Conservation (phyloP, 768 basidiomycete genomes). For the Leccinum sublutescens region DNA sequence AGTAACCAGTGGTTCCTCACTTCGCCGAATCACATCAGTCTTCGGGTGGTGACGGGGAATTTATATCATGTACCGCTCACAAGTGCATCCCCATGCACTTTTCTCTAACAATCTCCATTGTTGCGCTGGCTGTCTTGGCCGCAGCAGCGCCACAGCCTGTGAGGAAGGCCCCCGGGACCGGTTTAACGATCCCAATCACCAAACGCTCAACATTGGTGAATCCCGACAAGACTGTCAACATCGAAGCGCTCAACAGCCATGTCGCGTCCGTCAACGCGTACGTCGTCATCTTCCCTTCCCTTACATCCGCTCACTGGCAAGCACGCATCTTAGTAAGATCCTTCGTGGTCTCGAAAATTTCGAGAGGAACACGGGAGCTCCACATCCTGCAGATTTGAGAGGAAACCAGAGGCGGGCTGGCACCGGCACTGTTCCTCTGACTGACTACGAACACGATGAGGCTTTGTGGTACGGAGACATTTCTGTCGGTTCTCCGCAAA, state of each 20-base stretch:
- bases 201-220: conserved; percentile 9
- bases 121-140: conserved; percentile 4
- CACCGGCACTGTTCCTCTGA: neutral
- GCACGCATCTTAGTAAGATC: neutral
- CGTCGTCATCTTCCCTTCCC: neutral
- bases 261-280: conserved; percentile 5
- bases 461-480: conserved; percentile 13
- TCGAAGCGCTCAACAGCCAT: conserved; percentile 6
- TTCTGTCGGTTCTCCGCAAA: conserved; percentile 2
- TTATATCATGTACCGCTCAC: no score
- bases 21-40: no score
- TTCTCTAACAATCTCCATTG: neutral
- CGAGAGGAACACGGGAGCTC: conserved; percentile 2
- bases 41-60: no score
- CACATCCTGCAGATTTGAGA: neutral
- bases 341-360: neutral
- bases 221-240: conserved; percentile 2
- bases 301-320: neutral
- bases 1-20: no score
- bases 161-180: neutral
- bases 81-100: neutral
- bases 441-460: neutral
- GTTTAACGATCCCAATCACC: conserved; percentile 8
- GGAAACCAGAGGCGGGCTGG: neutral
- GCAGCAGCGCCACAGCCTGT: conserved; percentile 4